Percentiles rank a stretch among this genome's conserved stretches.
phyloP scores from a whole-genome alignment of 768 basidiomycete species.

The Lentinula raphanica region DNA sequence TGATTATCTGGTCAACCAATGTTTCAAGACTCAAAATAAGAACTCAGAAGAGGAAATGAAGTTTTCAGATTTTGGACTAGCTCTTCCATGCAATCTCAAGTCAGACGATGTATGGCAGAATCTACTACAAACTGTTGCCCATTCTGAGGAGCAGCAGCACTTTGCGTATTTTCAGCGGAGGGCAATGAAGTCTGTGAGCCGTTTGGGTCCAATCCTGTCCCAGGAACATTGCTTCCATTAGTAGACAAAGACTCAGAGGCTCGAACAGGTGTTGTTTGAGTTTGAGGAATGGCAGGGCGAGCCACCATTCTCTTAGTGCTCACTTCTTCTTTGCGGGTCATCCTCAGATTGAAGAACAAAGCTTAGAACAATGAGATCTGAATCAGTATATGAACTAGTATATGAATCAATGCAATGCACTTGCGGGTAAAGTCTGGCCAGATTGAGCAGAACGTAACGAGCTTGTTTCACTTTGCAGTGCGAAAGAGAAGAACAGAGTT shows the following conservation, averaged over 20 bases:
- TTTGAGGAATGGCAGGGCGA: slow-evolving; percentile 14
- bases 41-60: slow-evolving; percentile 88
- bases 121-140: slow-evolving; percentile 15
- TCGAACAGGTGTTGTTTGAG: not conserved
- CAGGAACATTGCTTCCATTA: slow-evolving; percentile 22
- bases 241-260: slow-evolving; percentile 13
- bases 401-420: slow-evolving; percentile 33
- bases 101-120: slow-evolving; percentile 46
- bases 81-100: slow-evolving; percentile 91
- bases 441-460: slow-evolving; percentile 77
- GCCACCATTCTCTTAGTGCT: slow-evolving; percentile 33
- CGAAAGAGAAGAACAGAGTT: slow-evolving; percentile 83
- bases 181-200: slow-evolving; percentile 6
- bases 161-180: slow-evolving; percentile 12
- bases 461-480: slow-evolving; percentile 93
- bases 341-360: slow-evolving; percentile 91
- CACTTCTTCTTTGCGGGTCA: slow-evolving; percentile 67
- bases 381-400: slow-evolving; percentile 9
- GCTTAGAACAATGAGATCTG: slow-evolving; percentile 57
- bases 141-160: slow-evolving; percentile 8
- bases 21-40: slow-evolving; percentile 94
- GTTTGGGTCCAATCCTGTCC: slow-evolving; percentile 12
- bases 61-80: slow-evolving; percentile 92
- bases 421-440: slow-evolving; percentile 92
- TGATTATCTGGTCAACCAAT: slow-evolving; percentile 90